phyloP scores from a whole-genome alignment of 2,329 filamentous ascomycete genomes.

The Metarhizium brunneum region DNA sequence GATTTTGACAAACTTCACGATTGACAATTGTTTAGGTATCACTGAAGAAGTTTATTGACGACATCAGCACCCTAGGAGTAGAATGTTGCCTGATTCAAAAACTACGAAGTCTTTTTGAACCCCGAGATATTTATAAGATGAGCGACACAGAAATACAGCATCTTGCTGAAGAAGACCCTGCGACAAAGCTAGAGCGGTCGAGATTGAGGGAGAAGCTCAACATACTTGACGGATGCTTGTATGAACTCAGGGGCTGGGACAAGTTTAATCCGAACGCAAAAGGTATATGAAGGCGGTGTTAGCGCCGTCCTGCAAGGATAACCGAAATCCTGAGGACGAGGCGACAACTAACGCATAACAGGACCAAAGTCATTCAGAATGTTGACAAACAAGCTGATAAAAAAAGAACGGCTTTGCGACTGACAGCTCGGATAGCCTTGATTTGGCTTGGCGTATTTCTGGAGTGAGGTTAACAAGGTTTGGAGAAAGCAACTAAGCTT shows the following conservation, averaged over 20 bases:
- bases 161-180: slow-evolving; percentile 13
- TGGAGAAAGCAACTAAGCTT: neutral
- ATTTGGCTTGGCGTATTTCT: neutral
- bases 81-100: slow-evolving; percentile 11
- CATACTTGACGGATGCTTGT: neutral
- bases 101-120: slow-evolving; percentile 11
- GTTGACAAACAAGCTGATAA: neutral
- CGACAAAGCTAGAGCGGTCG: neutral
- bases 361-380: neutral
- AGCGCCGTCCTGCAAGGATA: neutral
- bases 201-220: neutral
- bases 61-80: slow-evolving; percentile 14
- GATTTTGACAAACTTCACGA: neutral
- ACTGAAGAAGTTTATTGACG: slow-evolving; percentile 11
- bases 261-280: neutral
- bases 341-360: neutral
- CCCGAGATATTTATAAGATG: slow-evolving; percentile 12
- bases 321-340: neutral
- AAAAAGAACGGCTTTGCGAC: neutral
- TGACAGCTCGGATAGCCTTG: neutral
- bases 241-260: neutral
- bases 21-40: slow-evolving; percentile 9
- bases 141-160: slow-evolving; percentile 7
- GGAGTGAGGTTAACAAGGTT: neutral
- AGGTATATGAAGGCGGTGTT: neutral